phyloP scores from a whole-genome alignment of 768 basidiomycete genomes.

The Nevesoporus exiguus region DNA sequence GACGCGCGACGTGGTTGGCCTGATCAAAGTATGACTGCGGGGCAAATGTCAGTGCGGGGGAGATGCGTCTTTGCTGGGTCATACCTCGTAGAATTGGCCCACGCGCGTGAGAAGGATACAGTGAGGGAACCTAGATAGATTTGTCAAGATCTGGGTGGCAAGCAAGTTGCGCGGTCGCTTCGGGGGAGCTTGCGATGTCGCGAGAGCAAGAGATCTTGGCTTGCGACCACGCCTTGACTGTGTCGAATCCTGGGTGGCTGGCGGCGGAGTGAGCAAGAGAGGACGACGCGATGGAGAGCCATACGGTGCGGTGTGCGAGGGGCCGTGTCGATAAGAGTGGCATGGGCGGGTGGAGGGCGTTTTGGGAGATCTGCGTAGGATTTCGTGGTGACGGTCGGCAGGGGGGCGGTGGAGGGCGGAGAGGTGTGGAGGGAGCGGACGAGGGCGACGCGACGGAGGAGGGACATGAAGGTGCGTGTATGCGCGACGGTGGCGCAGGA shows the following conservation, averaged over 20 bases:
- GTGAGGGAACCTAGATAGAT: slow-evolving; percentile 76
- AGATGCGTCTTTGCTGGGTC: slow-evolving; percentile 7
- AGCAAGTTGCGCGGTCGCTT: slow-evolving; percentile 47
- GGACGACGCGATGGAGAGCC: neutral
- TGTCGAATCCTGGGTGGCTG: neutral
- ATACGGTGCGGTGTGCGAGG: slow-evolving; percentile 15
- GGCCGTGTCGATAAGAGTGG: neutral
- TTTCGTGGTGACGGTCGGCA: slow-evolving; percentile 42
- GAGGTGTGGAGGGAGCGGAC: slow-evolving; percentile 12
- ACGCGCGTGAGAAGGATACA: slow-evolving; percentile 89
- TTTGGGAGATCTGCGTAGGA: slow-evolving; percentile 58
- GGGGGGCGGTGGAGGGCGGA: neutral
- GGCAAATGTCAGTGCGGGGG: slow-evolving; percentile 5
- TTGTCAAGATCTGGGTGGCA: slow-evolving; percentile 65
- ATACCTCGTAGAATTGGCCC: slow-evolving; percentile 93
- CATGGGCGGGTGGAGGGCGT: slow-evolving; percentile 15
- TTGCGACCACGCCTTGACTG: slow-evolving; percentile 20
- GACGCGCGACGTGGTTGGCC: slow-evolving; percentile 68
- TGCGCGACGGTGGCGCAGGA: slow-evolving; percentile 33
- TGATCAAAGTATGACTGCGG: slow-evolving; percentile 90
- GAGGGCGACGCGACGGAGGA: slow-evolving; percentile 12
- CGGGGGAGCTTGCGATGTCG: neutral
- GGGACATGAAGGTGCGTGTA: slow-evolving; percentile 12
- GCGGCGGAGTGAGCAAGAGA: neutral
- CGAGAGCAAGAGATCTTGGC: slow-evolving; percentile 6